Evolutionary conservation across 352 stramenopile species (phyloP).

Genomic region (Globisporangium alternatum): DNA sequence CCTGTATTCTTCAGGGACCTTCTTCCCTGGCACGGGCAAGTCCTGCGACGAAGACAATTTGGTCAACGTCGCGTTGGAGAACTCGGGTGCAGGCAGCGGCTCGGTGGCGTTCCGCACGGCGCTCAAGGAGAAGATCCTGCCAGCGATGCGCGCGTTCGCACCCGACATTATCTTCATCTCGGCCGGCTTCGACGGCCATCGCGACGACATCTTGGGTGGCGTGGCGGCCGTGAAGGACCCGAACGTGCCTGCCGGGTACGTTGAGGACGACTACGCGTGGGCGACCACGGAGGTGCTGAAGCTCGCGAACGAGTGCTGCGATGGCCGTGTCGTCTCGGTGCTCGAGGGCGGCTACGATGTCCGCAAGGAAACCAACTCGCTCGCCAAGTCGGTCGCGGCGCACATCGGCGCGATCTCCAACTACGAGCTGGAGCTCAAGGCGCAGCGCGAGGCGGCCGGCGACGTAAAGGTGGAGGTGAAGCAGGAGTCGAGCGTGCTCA

Average conservation of each 20-base stretch:
- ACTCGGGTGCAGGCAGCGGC: slow-evolving; percentile 58
- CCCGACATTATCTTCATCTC: slow-evolving; percentile 89
- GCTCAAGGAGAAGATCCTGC: slow-evolving; percentile 58
- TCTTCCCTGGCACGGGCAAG: slow-evolving; percentile 79
- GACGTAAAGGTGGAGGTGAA: slow-evolving; percentile 26
- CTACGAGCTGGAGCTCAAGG: slow-evolving; percentile 43
- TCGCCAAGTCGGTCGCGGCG: slow-evolving; percentile 77
- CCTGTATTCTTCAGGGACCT: slow-evolving; percentile 68
- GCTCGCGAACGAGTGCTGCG: slow-evolving; percentile 69
- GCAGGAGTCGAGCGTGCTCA: slow-evolving; percentile 37
- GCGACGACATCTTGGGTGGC: slow-evolving; percentile 81
- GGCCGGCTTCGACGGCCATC: slow-evolving; percentile 84
- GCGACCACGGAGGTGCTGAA: slow-evolving; percentile 75
- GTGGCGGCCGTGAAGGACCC: slow-evolving; percentile 73
- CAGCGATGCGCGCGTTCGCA: slow-evolving; percentile 68
- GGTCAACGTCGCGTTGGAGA: slow-evolving; percentile 79
- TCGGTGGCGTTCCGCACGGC: slow-evolving; percentile 65
- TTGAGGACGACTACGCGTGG: slow-evolving; percentile 84
- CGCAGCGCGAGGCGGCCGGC: slow-evolving; percentile 6
- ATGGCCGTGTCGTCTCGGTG: slow-evolving; percentile 80
- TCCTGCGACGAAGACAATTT: slow-evolving; percentile 52
- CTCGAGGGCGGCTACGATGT: slow-evolving; percentile 87
- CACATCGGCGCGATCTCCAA: slow-evolving; percentile 71
- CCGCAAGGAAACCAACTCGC: slow-evolving; percentile 72
- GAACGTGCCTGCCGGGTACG: slow-evolving; percentile 72